Base-by-base conservation (phyloP, 1,284 basidiomycete species). In the Boletus semigastroideus region DNA sequence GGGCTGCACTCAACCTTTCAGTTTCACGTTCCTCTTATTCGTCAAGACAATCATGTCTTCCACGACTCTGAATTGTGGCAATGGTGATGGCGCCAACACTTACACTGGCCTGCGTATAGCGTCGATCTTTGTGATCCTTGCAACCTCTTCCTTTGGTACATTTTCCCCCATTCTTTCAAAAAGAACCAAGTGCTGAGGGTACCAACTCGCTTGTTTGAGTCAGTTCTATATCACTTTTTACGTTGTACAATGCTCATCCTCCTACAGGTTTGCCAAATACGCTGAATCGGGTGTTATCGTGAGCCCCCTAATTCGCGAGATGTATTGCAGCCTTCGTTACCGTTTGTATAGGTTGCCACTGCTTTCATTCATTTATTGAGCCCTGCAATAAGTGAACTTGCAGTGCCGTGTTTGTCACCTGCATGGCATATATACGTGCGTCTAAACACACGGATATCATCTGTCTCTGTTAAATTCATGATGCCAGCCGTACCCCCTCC, bases 261-360 rank as follows among this genome's bases (percentile, higher is more conserved):
- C 38, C 33, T 39, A n/a, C 55, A 88, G 88, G 42, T 94, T 96
- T 66, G 89, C 90, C 28, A 97, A 96, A 72, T 98, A 90, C 74
- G 98, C 98, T 72, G 96, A 95, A 43, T 94, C 92, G 9, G 93
- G 92, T 28, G 90, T 96, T 54, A 94, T 95, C 66, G 87, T 89
- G 56, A 59, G 83, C 75, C 41, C 47, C 16, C 42, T 39, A 30
- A 46, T n/a, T n/a, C n/a, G n/a, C 5, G 41, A 64, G 41, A 44
- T 28, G 48, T 54, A 19, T 45, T 28, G 48, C 55, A 19, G 14
- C 42, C 31, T 37, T 46, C 27, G 31, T 59, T n/a, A 55, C 30
- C 28, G 50, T 48, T 6, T 41, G 36, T 42, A 13, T 57, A 90
- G 87, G 91, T 98, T 57, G 93, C 93, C 0, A 98, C 96, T 2